These are phyloP conservation scores for Plicaturopsis crispa DNA, from an alignment of 768 basidiomycete genomes.

Conservation along the genomic window DNA sequence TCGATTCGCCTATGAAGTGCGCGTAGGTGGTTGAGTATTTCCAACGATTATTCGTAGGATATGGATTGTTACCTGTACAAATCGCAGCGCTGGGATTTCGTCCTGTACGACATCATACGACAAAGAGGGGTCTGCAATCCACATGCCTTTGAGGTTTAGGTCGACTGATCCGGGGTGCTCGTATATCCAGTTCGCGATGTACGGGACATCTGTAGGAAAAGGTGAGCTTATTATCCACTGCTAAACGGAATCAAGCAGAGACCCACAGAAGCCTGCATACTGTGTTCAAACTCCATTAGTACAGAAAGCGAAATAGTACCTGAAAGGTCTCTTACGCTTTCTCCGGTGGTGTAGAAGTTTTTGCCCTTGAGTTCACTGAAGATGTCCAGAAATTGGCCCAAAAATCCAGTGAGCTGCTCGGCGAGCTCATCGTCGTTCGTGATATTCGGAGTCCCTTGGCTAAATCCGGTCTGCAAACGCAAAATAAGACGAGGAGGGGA, in stretches of 20 bases:
- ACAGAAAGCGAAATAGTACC: too few species aligned
- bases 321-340: constrained; percentile 56
- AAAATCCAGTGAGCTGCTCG: too few species aligned
- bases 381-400: constrained; percentile 69
- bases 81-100: constrained; percentile 65
- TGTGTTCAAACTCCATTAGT: too few species aligned
- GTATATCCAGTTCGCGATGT: constrained; percentile 71
- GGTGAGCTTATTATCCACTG: too few species aligned
- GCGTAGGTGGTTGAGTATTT: too few species aligned
- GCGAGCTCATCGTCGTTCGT: constrained; percentile 52
- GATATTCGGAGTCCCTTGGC: constrained; percentile 60
- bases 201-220: too few species aligned
- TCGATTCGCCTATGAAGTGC: constrained; percentile 47
- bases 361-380: constrained; percentile 69
- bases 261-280: constrained; percentile 69
- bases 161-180: constrained; percentile 33
- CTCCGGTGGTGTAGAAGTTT: constrained; percentile 63
- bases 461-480: constrained; percentile 73
- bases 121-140: constrained; percentile 39
- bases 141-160: constrained; percentile 35
- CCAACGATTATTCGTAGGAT: too few species aligned
- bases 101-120: constrained; percentile 52
- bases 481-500: too few species aligned
- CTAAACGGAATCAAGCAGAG: too few species aligned
- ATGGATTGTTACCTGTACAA: constrained; percentile 37